Base-by-base conservation (phyloP, 2,329 filamentous ascomycete species). In the Colletotrichum brevisporum region DNA sequence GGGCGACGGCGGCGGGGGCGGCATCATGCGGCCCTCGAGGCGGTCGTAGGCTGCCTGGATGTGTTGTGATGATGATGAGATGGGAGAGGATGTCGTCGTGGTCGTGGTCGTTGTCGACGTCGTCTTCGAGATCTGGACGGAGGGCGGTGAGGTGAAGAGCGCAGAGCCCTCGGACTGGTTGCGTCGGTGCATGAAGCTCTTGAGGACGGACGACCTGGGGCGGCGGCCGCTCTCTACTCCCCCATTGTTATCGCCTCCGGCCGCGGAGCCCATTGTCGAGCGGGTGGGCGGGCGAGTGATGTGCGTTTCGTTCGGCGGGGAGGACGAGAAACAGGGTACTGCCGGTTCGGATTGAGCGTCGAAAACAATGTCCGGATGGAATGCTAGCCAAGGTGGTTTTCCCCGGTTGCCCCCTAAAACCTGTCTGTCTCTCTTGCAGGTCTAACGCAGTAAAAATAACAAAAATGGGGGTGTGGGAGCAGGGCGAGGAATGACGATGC, bases 171-270 rank as follows among this genome's bases (percentile, higher is more conserved):
- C 81, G 8, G 84, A 83, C 61, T 82, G 81, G 76, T 84, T 85
- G 64, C 83, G 83, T 65, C 85, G 82, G 69, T 85, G 81, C 61
- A 87, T 84, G 72, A 88, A 82, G 9, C 83, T 83, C 68, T 81
- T 83, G 57, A 88, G 75, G 47, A 86, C 83, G 18, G 82, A 85
- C 2, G 85, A 85, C 75, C 83, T 87, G 67, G 83, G 63, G 52
- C 67, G 67, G 31, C 57, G 45, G 41, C 57, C 45, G 39, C 2
- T 52, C 47, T 47, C 51, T 13, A 6, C 48, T 66, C 66, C 61
- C 59, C 66, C 62, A 66, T 69, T 69, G 62, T 69, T 69, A 60
- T 60, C 66, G 39, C 61, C 62, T 66, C 59, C 31, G 50, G 48
- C 41, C 50, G 66, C 62, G 66, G 66, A 69, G 54, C 66, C 66